phyloP scores from a whole-genome alignment of 345 rosid species.

The Eucalyptus cladocalyx region DNA sequence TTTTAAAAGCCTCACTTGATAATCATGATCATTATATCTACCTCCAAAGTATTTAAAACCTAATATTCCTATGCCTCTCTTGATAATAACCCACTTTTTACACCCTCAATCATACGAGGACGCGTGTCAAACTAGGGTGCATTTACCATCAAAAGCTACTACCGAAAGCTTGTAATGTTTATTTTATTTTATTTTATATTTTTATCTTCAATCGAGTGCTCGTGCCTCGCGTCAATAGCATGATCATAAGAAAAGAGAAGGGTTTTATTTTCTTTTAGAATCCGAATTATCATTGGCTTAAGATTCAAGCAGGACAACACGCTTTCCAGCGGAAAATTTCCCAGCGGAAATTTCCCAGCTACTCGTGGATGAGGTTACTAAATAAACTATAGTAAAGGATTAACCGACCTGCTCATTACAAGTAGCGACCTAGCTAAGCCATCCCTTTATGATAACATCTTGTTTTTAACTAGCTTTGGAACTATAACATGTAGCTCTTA shows the following conservation, averaged over 20 bases:
- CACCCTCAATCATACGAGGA: neutral
- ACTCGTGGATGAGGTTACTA: neutral
- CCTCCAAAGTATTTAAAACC: neutral
- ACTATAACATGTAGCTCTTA: neutral
- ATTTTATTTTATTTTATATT: neutral
- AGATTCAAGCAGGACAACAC: neutral
- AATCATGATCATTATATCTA: neutral
- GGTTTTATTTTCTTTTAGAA: neutral
- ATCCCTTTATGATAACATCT: neutral
- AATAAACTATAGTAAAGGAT: neutral
- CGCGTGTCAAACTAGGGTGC: conserved; percentile 1
- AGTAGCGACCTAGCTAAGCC: neutral
- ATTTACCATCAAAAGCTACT: neutral
- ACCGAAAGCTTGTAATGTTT: neutral
- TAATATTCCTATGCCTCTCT: neutral
- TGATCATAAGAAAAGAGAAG: neutral
- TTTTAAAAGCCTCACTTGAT: neutral
- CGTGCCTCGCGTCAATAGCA: neutral
- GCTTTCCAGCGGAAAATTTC: neutral
- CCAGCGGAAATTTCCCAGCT: neutral
- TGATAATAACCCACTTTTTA: neutral
- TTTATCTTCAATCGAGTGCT: neutral
- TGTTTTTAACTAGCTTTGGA: neutral
- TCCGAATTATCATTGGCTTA: neutral
- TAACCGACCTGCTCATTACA: neutral